Evolutionary conservation across 805 yeast species (phyloP), one percentile per base, ranked within the genome.

Genomic region (Starmerella stigmatis): DNA sequence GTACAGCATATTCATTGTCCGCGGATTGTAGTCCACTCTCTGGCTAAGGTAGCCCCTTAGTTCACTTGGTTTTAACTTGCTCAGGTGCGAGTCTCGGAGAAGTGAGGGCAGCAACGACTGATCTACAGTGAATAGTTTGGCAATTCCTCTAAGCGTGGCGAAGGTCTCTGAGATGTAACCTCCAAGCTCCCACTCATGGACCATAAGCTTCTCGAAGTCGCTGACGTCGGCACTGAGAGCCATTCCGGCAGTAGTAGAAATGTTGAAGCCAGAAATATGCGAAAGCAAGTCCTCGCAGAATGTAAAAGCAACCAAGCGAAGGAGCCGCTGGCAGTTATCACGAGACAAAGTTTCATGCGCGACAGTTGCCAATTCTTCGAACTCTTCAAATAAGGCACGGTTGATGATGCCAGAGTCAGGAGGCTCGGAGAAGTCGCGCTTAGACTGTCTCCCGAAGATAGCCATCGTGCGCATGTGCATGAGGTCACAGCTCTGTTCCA

Each of bases 71-170:
- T 77, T 79, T 59, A 85, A 69, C 46, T 70, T 71, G 1, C 79
- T 77, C 50, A 86, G 67, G 54, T 79, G 85, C 1, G 94, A 92
- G 57, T 86, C 95, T 32, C 79, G 77, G 2, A 86, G 77, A 57
- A 86, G 69, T 1, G 94, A 82, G 51, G 78, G 78, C 44, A 86
- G 66, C 54, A 84, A 71, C 46, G 82, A 82, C 2, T 89, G 81
- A 32, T 83, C 92, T 15, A 85, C 94, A 0, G 94, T 80, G 61
- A 79, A 88, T 48, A 88, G 66, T 56, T 84, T 85, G 26, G 89
- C 86, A 49, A 88, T 73, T 54, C 86, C 95, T 59, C 86, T 75
- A 50, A 88, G 65, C 11, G 85, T 71, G 41, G 76, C 76, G 64
- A 83, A 80, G 46, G 73, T 72, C 27, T 78, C 82, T 4, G 77